Conservation (phyloP, 1,139 yeast genomes). For the Yamadazyma conglobata region DNA sequence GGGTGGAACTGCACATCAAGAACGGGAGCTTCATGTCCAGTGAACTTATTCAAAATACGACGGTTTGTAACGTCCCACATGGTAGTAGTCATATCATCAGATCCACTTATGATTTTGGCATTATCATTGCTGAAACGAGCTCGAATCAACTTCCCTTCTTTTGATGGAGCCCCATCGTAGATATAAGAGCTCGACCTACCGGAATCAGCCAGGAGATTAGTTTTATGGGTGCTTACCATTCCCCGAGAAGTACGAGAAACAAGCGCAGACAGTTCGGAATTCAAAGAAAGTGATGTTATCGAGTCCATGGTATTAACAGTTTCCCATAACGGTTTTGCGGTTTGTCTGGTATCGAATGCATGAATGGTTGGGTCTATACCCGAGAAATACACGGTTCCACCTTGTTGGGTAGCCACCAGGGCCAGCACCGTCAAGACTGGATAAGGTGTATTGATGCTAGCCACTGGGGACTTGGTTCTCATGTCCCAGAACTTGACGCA, state of each 20-base stretch:
- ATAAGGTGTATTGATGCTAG: conserved; percentile 40
- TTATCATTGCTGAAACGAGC: conserved; percentile 41
- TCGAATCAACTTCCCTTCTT: conserved; percentile 51
- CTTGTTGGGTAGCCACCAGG: conserved; percentile 32
- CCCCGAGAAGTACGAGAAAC: conserved; percentile 60
- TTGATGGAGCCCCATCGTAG: conserved; percentile 58
- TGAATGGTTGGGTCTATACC: conserved; percentile 67
- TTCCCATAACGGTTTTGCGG: conserved; percentile 42
- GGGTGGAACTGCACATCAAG: conserved; percentile 55
- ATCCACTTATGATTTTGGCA: conserved; percentile 50
- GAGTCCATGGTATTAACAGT: conserved; percentile 45
- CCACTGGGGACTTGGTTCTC: conserved; percentile 44
- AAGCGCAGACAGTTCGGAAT: conserved; percentile 47
- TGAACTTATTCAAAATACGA: conserved; percentile 42
- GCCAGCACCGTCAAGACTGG: conserved; percentile 57
- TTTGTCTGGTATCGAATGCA: conserved; percentile 52
- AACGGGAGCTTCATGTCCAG: conserved; percentile 63
- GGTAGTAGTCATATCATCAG: conserved; percentile 57
- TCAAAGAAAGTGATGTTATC: conserved; percentile 51
- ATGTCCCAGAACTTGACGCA: conserved; percentile 59
- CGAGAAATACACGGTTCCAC: conserved; percentile 49
- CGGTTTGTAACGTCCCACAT: conserved; percentile 60
- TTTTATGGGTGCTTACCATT: conserved; percentile 53
- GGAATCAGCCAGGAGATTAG: conserved; percentile 39
- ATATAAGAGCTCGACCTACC: conserved; percentile 40